Evolutionary conservation across 345 rosid species (phyloP), one percentile per base, ranked within the genome.

Genomic region (Aegle marmelos): DNA sequence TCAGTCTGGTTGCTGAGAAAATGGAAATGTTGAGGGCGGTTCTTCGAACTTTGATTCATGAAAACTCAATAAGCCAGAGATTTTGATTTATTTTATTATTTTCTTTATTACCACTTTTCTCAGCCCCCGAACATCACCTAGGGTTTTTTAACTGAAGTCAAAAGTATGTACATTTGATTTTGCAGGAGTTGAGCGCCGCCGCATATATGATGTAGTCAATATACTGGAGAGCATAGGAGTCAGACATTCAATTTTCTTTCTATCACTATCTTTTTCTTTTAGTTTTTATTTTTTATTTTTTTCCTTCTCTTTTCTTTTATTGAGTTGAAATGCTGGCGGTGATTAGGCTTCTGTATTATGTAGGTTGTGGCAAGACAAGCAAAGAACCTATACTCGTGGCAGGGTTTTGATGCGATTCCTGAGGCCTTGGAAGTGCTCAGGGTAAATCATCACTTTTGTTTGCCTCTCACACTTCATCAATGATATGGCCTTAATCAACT

Each of bases 131-230:
- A 64, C 73, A 56, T 24, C 37, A 50, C 48, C 48, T 73, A 62
- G 48, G 30, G 39, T 54, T 76, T 30, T 30, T 33, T 3, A 28
- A 50, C 19, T 16, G 17, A 39, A 33, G 72, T 56, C 5, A 39
- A 66, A 53, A 11, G 3, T 13, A 13, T 45, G 3, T 11, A 45
- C 3, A 45, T 45, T 45, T 76, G 76, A 41, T 31, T 57, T 83
- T 81, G 39, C 82, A 92, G 95, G 93, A 73, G 95, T 92, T 50
- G 97, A 90, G 78, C 87, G 97, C 31, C 87, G 97, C 56, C 87
- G 98, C 24, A 92, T 93, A 16, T 93, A 90, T 24, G 98, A 92
- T 72, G 95, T 93, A 48, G 97, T 93, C 72, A 92, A 93, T 59
- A 90, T 92, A 76, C 34, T 93, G 86, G 98, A 93, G 84, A 88